Percentiles rank a stretch among this genome's conserved stretches.
These are phyloP conservation scores for Oryza punctata DNA, from an alignment of 176 grass and related monocot species.

Conservation along the genomic window DNA sequence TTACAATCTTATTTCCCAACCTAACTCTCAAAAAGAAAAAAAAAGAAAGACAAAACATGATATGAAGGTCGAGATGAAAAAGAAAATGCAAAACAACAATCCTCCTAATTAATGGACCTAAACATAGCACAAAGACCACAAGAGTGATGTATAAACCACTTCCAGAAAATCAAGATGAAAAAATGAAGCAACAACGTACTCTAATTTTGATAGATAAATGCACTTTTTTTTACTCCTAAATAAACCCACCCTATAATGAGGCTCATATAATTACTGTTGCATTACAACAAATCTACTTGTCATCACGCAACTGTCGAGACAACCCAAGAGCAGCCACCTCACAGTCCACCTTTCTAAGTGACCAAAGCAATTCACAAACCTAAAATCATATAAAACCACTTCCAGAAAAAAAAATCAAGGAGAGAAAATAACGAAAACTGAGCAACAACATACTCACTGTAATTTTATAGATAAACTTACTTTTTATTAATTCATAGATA, in stretches of 20 bases:
- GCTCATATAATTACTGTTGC: not conserved
- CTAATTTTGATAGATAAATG: too few species aligned
- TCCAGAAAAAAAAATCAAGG: too few species aligned
- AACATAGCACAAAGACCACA: too few species aligned
- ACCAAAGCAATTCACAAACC: not conserved
- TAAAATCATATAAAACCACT: too few species aligned
- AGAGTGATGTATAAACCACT: not conserved
- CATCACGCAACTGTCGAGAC: not conserved
- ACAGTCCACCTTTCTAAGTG: not conserved
- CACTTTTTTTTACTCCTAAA: not conserved
- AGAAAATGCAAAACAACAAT: not conserved
- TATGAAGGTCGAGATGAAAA: not conserved
- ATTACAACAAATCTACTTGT: not conserved
- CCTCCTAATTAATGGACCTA: too few species aligned
- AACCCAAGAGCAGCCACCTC: not conserved
- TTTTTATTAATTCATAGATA: too few species aligned
- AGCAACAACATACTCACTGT: too few species aligned
- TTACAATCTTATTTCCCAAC: not conserved
- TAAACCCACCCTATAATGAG: not conserved
- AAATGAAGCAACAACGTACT: not conserved
- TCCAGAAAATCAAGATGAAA: not conserved
- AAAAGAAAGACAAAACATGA: not conserved
- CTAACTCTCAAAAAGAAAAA: not conserved
- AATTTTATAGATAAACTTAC: too few species aligned
- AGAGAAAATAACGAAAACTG: too few species aligned